These are phyloP conservation scores for Dalbergia cochinchinensis DNA, from an alignment of 306 rosid species.

Conservation along the genomic window DNA sequence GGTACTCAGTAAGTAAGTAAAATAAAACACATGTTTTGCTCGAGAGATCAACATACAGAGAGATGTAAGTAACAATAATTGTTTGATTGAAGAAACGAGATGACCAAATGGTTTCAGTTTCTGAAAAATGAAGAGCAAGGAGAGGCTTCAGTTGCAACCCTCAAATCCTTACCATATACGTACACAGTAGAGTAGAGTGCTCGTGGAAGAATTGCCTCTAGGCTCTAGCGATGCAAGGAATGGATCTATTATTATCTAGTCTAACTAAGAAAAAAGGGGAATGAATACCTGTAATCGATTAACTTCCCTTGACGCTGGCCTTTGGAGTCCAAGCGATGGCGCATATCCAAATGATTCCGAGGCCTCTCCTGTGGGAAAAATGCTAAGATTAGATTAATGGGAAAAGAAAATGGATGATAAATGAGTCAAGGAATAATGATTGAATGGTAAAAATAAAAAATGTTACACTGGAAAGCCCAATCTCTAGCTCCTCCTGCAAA, in stretches of 20 bases:
- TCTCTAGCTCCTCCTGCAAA: slow-evolving; percentile 88
- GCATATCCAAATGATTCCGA: slow-evolving; percentile 97
- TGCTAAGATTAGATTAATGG: background rate
- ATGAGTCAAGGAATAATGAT: background rate
- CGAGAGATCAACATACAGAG: slow-evolving; percentile 52
- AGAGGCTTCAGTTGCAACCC: slow-evolving; percentile 43
- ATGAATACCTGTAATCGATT: slow-evolving; percentile 84
- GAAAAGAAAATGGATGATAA: background rate
- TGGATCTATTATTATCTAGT: too few species aligned
- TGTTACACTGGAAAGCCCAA: slow-evolving; percentile 76
- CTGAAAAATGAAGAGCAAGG: slow-evolving; percentile 44
- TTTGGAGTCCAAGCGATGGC: slow-evolving; percentile 92
- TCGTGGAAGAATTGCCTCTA: background rate
- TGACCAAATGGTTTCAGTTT: slow-evolving; percentile 49
- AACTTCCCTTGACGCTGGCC: slow-evolving; percentile 95
- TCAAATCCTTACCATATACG: background rate
- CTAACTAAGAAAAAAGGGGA: background rate
- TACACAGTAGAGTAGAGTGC: background rate
- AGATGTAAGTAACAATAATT: slow-evolving; percentile 23
- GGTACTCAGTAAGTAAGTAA: slow-evolving; percentile 26
- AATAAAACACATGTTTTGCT: slow-evolving; percentile 28
- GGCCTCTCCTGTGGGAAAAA: slow-evolving; percentile 77
- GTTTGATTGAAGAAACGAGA: slow-evolving; percentile 56
- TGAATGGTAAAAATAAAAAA: background rate
- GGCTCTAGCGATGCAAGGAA: background rate